Evolutionary conservation across 441 rosid genomes (phyloP).

Genomic region (Gossypium laxum): DNA sequence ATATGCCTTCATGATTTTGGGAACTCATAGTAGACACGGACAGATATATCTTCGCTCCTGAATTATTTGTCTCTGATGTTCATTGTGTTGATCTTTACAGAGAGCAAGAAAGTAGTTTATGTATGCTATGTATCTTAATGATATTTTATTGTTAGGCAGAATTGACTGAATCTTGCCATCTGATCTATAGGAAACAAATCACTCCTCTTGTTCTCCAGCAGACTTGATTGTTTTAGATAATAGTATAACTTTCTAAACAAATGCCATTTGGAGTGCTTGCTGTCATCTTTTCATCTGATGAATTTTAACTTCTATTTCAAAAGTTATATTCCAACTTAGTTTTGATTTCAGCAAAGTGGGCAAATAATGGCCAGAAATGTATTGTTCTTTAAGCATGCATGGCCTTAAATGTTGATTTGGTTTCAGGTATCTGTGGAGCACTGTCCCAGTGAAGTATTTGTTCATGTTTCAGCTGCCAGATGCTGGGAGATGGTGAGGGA

Average conservation of each 20-base stretch:
- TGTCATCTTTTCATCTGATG: not conserved
- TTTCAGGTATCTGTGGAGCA: constrained; percentile 79
- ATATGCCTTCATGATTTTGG: not conserved
- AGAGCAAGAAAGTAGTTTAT: not conserved
- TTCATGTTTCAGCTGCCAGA: constrained; percentile 70
- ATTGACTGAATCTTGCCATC: not conserved
- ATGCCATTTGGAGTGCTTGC: not conserved
- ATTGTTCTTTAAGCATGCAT: not conserved
- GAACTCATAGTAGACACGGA: not conserved
- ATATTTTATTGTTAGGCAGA: not conserved
- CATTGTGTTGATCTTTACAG: not conserved
- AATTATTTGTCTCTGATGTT: not conserved
- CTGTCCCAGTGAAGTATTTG: constrained; percentile 65
- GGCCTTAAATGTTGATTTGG: constrained; percentile 9
- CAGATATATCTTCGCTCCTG: not conserved
- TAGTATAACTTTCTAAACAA: not conserved
- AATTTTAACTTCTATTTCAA: not conserved
- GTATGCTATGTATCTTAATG: not conserved
- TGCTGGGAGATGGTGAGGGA: constrained; percentile 99
- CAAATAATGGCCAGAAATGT: not conserved
- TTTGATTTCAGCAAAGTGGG: not conserved
- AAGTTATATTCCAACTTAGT: not conserved
- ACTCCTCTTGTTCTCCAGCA: not conserved
- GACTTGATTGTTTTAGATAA: not conserved
- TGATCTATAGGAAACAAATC: not conserved